A percentile compares a stretch with the other conserved stretches of the same genome.
Evolutionary conservation across 2,329 filamentous ascomycete species (phyloP).

Genomic region (Alternaria solani): DNA sequence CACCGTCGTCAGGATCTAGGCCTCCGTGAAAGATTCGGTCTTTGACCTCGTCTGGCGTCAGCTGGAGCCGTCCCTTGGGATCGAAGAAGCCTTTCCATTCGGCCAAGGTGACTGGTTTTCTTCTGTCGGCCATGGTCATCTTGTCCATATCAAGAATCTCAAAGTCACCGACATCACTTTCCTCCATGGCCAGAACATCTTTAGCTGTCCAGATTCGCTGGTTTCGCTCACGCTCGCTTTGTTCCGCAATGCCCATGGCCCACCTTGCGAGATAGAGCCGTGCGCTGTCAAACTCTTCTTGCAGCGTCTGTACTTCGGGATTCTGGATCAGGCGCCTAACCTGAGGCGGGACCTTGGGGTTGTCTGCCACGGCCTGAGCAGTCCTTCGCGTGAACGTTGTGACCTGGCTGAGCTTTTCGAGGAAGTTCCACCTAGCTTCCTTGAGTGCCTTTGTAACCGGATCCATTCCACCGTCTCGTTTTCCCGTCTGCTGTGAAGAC

Average conservation of each 20-base stretch:
- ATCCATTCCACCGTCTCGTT: constrained; percentile 81
- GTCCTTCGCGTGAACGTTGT: constrained; percentile 94
- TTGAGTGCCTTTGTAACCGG: constrained; percentile 93
- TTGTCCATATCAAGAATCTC: constrained; percentile 86
- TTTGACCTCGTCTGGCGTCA: constrained; percentile 92
- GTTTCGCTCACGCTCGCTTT: constrained; percentile 86
- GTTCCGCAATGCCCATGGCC: constrained; percentile 99
- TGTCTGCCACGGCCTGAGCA: constrained; percentile 90
- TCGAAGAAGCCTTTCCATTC: constrained; percentile 97
- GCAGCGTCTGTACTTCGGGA: constrained; percentile 91
- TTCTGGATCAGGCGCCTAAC: constrained; percentile 84
- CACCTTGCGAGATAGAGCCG: constrained; percentile 92
- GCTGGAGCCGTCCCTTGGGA: constrained; percentile 73
- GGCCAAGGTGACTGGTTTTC: constrained; percentile 77
- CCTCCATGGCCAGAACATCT: constrained; percentile 91
- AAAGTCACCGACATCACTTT: constrained; percentile 94
- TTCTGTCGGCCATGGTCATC: constrained; percentile 76
- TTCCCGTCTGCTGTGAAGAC: constrained; percentile 35
- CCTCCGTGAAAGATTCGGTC: constrained; percentile 97
- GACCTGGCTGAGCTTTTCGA: constrained; percentile 97
- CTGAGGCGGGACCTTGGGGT: constrained; percentile 88
- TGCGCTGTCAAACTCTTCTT: constrained; percentile 97
- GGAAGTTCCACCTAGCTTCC: constrained; percentile 92
- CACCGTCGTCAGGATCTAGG: constrained; percentile 85
- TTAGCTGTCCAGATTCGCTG: constrained; percentile 92